Evolutionary conservation across 2,329 filamentous ascomycete species (phyloP), one percentile per base, ranked within the genome.

Genomic region (Neodidymelliopsis sp.): DNA sequence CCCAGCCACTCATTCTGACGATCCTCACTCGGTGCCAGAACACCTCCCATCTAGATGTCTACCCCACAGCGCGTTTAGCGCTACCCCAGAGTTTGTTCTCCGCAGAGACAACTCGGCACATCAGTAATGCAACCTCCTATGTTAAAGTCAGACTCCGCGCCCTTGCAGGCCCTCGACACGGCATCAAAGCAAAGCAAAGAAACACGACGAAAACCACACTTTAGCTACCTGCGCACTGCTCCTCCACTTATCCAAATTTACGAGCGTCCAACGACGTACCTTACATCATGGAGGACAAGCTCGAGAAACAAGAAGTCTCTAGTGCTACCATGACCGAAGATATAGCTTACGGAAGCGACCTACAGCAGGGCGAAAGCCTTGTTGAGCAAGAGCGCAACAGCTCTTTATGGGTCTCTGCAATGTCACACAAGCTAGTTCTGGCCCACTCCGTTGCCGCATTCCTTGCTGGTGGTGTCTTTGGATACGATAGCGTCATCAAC

Each of bases 401-500:
- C 11, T 40, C 47, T 4, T 8, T 50, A 6, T 50, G 47, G 47
- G 33, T 20, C 8, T 50, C 47, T 19, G 47, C 47, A 7, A 40
- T 24, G 29, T 38, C 47, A 4, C 47, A 50, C 29, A 50, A 50
- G 15, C 27, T 39, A 7, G 41, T 50, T 11, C 18, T 50, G 12
- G 29, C 35, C 11, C 40, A 45, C 22, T 50, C 47, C 0, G 11
- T 50, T n/a, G 47, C 47, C 24, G 47, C 47, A 4, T 29, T 50
- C 24, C 28, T 50, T 6, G 47, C 40, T 19, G 47, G 47, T 27
- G 47, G 47, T 15, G 47, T 50, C 7, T 50, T 50, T 20, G 47
- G 47, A 3, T 50, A 50, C 35, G 47, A 50, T 35, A 50, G 47
- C 35, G 47, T 50, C 29, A 45, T 50, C 35, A 50, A 50, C 19